Evolutionary conservation across 139 green algal genomes (phyloP), one percentile per base, ranked within the genome.

Genomic region (Tetradesmus obliquus): DNA sequence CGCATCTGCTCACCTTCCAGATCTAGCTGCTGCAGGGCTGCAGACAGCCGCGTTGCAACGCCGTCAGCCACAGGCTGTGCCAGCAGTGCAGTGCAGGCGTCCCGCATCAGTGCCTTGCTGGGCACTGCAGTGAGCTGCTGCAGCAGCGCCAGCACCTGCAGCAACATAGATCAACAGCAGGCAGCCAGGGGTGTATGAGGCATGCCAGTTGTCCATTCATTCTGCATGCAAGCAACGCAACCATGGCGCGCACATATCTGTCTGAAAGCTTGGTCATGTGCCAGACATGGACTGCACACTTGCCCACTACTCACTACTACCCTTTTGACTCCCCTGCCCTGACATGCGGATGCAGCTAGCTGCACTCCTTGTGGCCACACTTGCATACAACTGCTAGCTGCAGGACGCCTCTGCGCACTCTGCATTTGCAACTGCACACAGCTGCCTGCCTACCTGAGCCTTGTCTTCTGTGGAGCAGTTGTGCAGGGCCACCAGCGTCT

Each of bases 121-220:
- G 69, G 51, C 51, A 90, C 7, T 5, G 71, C 71, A 55, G 55
- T 72, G 17, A 90, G 51, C 86, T 90, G 86, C 86, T 84, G 71
- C 54, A 84, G 71, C 71, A 90, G 55, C 71, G 79, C 71, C 71
- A 81, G 71, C 20, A 90, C 55, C 86, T 90, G 71, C 86, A 89
- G 13, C 66, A 69, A 15, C 4, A 62, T 66, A 66, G 57, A 66
- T 66, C 6, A 66, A 66, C 62, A 15, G 10, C 13, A 72, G 10
- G 62, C 62, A 20, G 62, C 62, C 32, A 45, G 32, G 32, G 32
- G 32, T 45, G 32, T 45, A 45, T 45, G 32, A 45, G 32, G 32
- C 32, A 45, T 45, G 32, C 32, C 32, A 45, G 32, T 45, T 45
- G 32, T 45, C 32, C 32, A 45, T 45, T 45, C 32, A 45, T 45